phyloP scores from a whole-genome alignment of 495 filamentous ascomycete species.

The Aspergillus leporis region DNA sequence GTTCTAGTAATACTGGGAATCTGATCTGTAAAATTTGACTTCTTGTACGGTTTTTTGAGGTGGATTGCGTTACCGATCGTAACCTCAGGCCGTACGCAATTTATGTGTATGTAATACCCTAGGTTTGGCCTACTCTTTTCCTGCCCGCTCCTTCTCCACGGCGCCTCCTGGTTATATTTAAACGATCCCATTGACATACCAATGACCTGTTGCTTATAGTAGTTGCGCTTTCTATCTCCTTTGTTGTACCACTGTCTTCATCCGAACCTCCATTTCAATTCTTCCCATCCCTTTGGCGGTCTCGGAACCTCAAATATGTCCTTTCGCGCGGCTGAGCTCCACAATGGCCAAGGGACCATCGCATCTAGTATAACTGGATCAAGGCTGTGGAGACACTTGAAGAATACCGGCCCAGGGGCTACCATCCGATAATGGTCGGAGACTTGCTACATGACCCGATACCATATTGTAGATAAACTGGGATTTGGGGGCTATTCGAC shows the following conservation, averaged over 20 bases:
- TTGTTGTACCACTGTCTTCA: constrained; percentile 4
- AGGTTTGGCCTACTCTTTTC: too few relatives aligned
- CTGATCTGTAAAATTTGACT: too few relatives aligned
- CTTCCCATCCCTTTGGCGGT: constrained; percentile 7
- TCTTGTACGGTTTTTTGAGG: too few relatives aligned
- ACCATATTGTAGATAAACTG: constrained; percentile 54
- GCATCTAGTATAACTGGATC: constrained; percentile 35
- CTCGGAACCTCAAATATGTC: constrained; percentile 9
- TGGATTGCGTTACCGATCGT: too few relatives aligned
- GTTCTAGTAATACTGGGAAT: too few relatives aligned
- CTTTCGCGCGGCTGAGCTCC: constrained; percentile 6
- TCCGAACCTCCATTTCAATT: constrained; percentile 6
- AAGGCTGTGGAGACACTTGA: constrained; percentile 34
- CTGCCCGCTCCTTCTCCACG: too few relatives aligned
- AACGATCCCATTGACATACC: constrained; percentile 7
- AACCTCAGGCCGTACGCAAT: too few relatives aligned
- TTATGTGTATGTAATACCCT: too few relatives aligned
- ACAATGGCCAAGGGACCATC: constrained; percentile 3
- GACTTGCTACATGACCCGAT: constrained; percentile 37
- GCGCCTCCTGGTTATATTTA: too few relatives aligned
- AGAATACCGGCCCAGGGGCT: constrained; percentile 36
- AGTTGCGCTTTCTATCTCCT: constrained; percentile 1
- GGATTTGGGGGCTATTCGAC: constrained; percentile 53
- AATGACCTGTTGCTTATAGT: constrained; percentile 8
- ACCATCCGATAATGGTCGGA: constrained; percentile 50